A percentile compares a stretch with the other conserved stretches of the same genome.
phyloP scores from a whole-genome alignment of 306 rosid genomes.

The Prunus padus region DNA sequence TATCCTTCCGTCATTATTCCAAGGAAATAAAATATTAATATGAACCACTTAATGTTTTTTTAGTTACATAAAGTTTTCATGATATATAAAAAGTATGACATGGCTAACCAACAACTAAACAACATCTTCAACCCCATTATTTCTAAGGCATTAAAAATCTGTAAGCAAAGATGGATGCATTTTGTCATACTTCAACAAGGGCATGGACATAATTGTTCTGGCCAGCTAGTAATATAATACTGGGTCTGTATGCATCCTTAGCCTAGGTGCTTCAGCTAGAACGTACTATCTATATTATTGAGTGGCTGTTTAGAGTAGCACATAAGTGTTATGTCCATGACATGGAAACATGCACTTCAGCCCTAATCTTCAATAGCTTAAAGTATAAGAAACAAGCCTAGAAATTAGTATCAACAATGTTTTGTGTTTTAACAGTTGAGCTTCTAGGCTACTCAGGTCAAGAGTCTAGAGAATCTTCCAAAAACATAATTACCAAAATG shows the following conservation, averaged over 20 bases:
- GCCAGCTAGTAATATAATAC: background rate
- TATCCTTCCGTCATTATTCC: background rate
- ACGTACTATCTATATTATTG: background rate
- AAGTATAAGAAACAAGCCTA: background rate
- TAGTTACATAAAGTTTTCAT: background rate
- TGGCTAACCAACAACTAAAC: background rate
- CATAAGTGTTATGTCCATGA: background rate
- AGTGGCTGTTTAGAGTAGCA: background rate
- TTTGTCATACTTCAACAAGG: background rate
- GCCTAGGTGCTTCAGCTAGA: background rate
- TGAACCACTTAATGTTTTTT: background rate
- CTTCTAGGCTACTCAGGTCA: background rate
- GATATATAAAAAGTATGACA: background rate
- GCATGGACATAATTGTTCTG: background rate
- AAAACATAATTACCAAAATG: too few species aligned
- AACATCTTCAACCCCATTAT: background rate
- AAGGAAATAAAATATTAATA: conserved; percentile 1
- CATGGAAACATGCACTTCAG: background rate
- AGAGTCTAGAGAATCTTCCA: too few species aligned
- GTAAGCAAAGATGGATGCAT: background rate
- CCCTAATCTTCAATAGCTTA: background rate
- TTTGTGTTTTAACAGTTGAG: background rate
- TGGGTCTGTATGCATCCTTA: background rate
- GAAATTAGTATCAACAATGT: background rate
- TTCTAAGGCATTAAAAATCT: background rate